Percentiles rank a stretch among this genome's conserved stretches.
Conservation (phyloP, 2,329 filamentous ascomycete species). For the Graphilbum fragrans region DNA sequence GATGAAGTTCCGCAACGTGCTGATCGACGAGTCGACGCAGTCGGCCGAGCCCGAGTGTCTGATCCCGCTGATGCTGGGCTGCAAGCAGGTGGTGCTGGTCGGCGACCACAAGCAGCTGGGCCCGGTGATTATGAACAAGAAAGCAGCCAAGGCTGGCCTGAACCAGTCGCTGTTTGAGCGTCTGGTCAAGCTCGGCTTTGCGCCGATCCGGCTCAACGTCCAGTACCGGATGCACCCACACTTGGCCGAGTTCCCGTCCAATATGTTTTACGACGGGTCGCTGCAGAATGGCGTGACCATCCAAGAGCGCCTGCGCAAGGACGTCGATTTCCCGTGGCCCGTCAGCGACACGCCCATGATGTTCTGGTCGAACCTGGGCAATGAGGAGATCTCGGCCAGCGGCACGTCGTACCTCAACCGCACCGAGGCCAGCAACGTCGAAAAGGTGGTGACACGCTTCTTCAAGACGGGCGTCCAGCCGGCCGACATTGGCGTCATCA, state of each 20-base stretch:
- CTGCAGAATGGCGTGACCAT: constrained; percentile 93
- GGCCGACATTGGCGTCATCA: constrained; percentile 90
- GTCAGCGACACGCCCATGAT: constrained; percentile 94
- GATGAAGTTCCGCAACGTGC: constrained; percentile 95
- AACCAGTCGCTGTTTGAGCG: constrained; percentile 99
- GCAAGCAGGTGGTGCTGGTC: constrained; percentile 97
- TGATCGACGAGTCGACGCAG: constrained; percentile 97
- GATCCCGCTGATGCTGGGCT: constrained; percentile 93
- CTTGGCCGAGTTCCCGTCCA: constrained; percentile 91
- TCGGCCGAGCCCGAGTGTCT: constrained; percentile 97
- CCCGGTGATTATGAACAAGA: constrained; percentile 99
- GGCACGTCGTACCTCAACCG: constrained; percentile 97
- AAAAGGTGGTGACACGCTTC: constrained; percentile 96
- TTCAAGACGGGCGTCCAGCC: constrained; percentile 98
- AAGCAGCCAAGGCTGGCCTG: constrained; percentile 90
- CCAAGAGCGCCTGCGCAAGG: constrained; percentile 74
- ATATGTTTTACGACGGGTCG: constrained; percentile 99
- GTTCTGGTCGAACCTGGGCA: constrained; percentile 98
- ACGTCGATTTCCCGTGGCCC: constrained; percentile 98
- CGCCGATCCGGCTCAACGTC: constrained; percentile 86
- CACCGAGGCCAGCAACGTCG: constrained; percentile 91
- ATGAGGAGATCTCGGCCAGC: constrained; percentile 95
- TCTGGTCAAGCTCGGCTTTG: constrained; percentile 79
- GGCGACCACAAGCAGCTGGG: constrained; percentile 97
- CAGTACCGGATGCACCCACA: constrained; percentile 99